These are phyloP conservation scores for Nitzschia sp. DNA, from an alignment of 108 stramenopile species.

Conservation along the genomic window DNA sequence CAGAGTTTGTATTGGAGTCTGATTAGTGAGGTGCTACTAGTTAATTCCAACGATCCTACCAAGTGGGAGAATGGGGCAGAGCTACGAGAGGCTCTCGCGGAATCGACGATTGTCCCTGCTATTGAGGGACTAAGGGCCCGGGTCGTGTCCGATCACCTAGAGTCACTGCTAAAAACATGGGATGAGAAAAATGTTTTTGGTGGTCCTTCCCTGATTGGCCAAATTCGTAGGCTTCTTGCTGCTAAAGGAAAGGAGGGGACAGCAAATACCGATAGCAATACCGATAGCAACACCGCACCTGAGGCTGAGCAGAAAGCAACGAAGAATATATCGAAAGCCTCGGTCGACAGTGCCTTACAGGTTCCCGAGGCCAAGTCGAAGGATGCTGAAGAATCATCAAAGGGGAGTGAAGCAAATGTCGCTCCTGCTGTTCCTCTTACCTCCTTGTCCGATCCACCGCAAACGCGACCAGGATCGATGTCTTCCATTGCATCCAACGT, in stretches of 20 bases:
- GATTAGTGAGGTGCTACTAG: conserved; percentile 41
- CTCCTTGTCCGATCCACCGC: not conserved
- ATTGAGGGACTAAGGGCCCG: conserved; percentile 12
- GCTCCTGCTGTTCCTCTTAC: not conserved
- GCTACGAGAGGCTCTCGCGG: conserved; percentile 55
- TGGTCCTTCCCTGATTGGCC: conserved; percentile 53
- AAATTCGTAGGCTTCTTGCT: conserved; percentile 26
- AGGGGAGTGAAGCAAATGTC: not conserved
- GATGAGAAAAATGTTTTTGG: conserved; percentile 64
- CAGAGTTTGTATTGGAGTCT: conserved; percentile 52
- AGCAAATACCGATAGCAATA: no score
- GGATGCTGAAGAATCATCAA: no score
- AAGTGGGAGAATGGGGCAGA: conserved; percentile 45
- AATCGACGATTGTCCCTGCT: conserved; percentile 44
- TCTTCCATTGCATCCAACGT: conserved; percentile 12
- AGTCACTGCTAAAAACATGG: conserved; percentile 47
- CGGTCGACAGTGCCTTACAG: no score
- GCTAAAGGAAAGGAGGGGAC: conserved; percentile 2
- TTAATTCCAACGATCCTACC: conserved; percentile 19
- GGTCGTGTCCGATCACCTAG: conserved; percentile 14
- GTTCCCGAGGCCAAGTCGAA: no score
- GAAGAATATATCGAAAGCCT: no score
- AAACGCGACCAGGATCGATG: conserved; percentile 11
- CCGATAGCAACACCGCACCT: no score
- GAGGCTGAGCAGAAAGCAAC: no score